Evolutionary conservation across 2,329 filamentous ascomycete species (phyloP), one percentile per base, ranked within the genome.

Genomic region (Colletotrichum gigasporum): DNA sequence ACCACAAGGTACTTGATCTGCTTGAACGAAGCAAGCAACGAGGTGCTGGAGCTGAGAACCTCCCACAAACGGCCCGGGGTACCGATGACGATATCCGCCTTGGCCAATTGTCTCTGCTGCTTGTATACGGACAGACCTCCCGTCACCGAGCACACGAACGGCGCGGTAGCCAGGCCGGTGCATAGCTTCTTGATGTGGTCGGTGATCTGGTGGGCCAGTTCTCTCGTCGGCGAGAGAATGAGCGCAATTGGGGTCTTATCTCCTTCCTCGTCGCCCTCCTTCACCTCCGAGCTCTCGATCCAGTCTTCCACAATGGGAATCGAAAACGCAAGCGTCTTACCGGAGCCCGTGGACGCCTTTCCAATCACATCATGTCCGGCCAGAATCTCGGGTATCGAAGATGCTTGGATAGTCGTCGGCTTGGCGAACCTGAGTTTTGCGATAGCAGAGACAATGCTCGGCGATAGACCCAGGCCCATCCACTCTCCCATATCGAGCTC

Each of bases 11-110:
- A 98, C 51, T 86, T 84, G 48, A 97, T 90, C 51, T 86, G 79
- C 73, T 90, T 90, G 71, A 99, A 89, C 2, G 88, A 87, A 2
- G 82, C 80, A 60, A 95, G 85, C 20, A 96, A 77, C 5, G 89
- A 88, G 10, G 86, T 85, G 44, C 91, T 92, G 1, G 88, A 87
- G 74, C 91, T 93, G 63, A 98, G 87, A 5, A 99, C 90, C 74
- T 99, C 96, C 96, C 96, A 99, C 45, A 98, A 78, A 65, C 96
- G 89, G 22, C 96, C 96, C 0, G 96, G 96, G 0, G 96, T 97
- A 52, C 90, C 95, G 59, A 99, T 87, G n/a, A 99, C 88, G 51
- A 99, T 92, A 72, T 99, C 94, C 2, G 95, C 95, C 71, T 90
- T 89, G 47, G 89, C 86, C 22, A 99, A 79, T 72, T 95, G 89